Base-by-base conservation (phyloP, 2,329 filamentous ascomycete species). In the Didymellaceae sp. region DNA sequence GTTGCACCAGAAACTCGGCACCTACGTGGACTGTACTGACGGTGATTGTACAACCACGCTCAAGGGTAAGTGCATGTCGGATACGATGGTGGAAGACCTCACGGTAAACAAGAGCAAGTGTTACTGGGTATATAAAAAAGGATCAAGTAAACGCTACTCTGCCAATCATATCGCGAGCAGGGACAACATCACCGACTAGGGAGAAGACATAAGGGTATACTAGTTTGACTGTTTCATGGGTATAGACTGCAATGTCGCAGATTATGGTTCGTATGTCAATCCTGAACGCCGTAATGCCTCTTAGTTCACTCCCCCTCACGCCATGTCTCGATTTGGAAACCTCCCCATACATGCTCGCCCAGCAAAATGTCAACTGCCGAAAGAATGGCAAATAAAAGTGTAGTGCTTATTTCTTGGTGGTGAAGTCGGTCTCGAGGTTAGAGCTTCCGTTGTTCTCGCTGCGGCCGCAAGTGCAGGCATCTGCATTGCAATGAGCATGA, bases 391-490 rank as follows among this genome's bases (percentile, higher is more conserved):
- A n/a, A 4, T 28, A 2, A 20, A 26, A 28, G 21, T 10, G 13
- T n/a, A 18, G 14, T 10, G n/a, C 49, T 51, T 68, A 74, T 63
- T 74, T 74, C 77, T 82, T 85, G 45, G 87, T 90, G 28, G 91
- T 97, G 70, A 96, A 97, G 75, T 97, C 92, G 40, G 83, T 89
- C 83, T 97, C 92, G 61, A 87, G 76, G 50, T 74, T 74, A 59
- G 88, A 84, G 51, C 81, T 80, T 30, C 83, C 83, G 45, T 84
- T 82, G 59, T 82, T 81, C 39, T 82, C 72, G 14, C 83, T 83
- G 73, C 90, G 92, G 74, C 91, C 87, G 72, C 91, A 96, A n/a
- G 88, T 94, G 77, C 90, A 94, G 5, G 75, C 67, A 43, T 69
- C 72, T 76, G 26, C 25, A 6, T 14, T 24, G 11, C 16, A 16